A percentile compares a stretch with the other conserved stretches of the same genome.
Evolutionary conservation across 2,329 filamentous ascomycete species (phyloP).

Genomic region (Fusarium equiseti): DNA sequence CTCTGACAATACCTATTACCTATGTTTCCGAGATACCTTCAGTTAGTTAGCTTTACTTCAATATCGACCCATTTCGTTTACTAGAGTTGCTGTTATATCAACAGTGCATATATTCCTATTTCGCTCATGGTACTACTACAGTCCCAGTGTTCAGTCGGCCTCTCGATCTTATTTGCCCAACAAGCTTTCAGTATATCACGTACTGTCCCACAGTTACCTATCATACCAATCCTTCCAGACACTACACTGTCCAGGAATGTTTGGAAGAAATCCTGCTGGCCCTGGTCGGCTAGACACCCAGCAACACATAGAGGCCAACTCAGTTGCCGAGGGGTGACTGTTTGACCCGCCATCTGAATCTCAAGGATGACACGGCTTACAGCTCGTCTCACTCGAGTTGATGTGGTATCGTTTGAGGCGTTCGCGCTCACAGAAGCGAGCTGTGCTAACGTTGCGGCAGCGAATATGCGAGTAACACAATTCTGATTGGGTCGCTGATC

Average conservation of each 20-base stretch:
- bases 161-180: not conserved
- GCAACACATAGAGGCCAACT: slow-evolving; percentile 9
- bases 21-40: not conserved
- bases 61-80: too few relatives aligned
- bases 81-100: not conserved
- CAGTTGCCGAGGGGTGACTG: not conserved
- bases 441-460: not conserved
- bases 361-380: not conserved
- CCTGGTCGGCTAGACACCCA: not conserved
- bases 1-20: not conserved
- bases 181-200: not conserved
- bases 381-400: not conserved
- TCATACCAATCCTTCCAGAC: not conserved
- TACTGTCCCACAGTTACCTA: not conserved
- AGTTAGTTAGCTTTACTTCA: too few relatives aligned
- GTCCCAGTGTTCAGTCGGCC: not conserved
- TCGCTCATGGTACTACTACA: not conserved
- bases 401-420: rapidly evolving
- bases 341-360: not conserved
- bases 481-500: not conserved
- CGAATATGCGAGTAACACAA: slow-evolving; percentile 5
- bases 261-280: slow-evolving; percentile 1
- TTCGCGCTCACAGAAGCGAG: not conserved
- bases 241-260: not conserved
- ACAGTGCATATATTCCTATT: not conserved